Evolutionary conservation across 176 grass and related monocot species (phyloP), one percentile per base, ranked within the genome.

Genomic region (Puya raimondii): DNA sequence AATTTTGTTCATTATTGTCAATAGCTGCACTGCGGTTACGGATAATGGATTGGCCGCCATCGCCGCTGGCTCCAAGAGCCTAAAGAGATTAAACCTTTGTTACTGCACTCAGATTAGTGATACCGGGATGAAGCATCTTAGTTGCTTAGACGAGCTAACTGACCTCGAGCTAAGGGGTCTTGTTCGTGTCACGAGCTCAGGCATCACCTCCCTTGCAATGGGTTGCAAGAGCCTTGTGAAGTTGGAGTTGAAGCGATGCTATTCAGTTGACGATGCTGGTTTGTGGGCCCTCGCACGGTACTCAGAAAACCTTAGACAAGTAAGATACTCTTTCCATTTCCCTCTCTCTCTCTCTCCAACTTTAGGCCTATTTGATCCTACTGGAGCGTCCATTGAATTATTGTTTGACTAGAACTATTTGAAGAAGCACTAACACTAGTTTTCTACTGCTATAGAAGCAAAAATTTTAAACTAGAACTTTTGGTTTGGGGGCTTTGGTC

Each of bases 41-140:
- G 87, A 99, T 54, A 85, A 88, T 77, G 94, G 89, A 10, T 23
- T 99, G 75, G 89, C 94, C 72, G 68, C 89, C 73, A 80, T 99
- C 78, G 80, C 82, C 11, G 49, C 56, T 67, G 89, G 94, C 51
- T 99, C 89, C 75, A 92, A 90, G 74, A 93, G 66, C 71, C 84
- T 99, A 65, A 87, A 82, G 66, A 80, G 81, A 66, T 67, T 99
- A 68, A 99, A 99, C 70, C 50, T 99, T 61, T 93, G 94, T 74
- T 99, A 93, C 74, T 99, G 94, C 77, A 88, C 72, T 65, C 85
- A 90, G 70, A 91, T 99, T 59, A 90, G 89, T 9, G 94, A 99
- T 61, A 21, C 8, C 72, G 94, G 94, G 50, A 65, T 99, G 84
- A 78, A 72, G 64, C 79, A 92, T 82, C 70, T 93, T 49, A 82